Evolutionary conservation across 331 rosid species (phyloP), one percentile per base, ranked within the genome.

Genomic region (Quercus tomentella): DNA sequence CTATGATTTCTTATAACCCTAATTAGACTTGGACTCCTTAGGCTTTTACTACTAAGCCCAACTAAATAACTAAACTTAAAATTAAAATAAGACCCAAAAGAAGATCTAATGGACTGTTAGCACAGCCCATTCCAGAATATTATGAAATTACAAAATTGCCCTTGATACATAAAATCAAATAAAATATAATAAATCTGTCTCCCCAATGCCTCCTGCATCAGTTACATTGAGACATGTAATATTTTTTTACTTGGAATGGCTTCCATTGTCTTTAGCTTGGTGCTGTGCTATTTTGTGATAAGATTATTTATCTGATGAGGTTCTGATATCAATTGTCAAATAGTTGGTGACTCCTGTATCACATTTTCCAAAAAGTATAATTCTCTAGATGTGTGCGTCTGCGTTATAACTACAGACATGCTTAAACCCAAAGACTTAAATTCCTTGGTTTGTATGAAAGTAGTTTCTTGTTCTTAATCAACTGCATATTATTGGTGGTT

Each of bases 371-470:
- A 73, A 45, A 45, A 45, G 54, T 58, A 76, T 68, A 18, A 54
- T 61, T 52, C 7, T 49, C 66, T 72, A 23, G 62, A 68, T 57
- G 54, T 31, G 28, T 76, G n/a, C 12, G 21, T 78, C 45, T 65
- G 33, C 14, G 4, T 54, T 79, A 52, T 79, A 54, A 56, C 6
- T 51, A 63, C 25, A 18, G 58, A 35, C 26, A 35, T 20, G 20
- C 21, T 67, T 26, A 35, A n/a, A 62, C 55, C 70, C 51, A 62
- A 41, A 68, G 51, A 57, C 49, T 22, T 30, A 25, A 41, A 41
- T 65, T 74, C 74, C 81, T 77, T 63, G 22, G 63, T 49, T 74
- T 43, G 54, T 55, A 7, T 75, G 73, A 17, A 76, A 55, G 33
- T 69, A 33, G 58, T 23, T 57, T 80, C 20, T 56, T 71, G 14